A percentile compares a stretch with the other conserved stretches of the same genome.
These are phyloP conservation scores for Fragaria ananassa DNA, from an alignment of 306 rosid genomes.

Conservation along the genomic window DNA sequence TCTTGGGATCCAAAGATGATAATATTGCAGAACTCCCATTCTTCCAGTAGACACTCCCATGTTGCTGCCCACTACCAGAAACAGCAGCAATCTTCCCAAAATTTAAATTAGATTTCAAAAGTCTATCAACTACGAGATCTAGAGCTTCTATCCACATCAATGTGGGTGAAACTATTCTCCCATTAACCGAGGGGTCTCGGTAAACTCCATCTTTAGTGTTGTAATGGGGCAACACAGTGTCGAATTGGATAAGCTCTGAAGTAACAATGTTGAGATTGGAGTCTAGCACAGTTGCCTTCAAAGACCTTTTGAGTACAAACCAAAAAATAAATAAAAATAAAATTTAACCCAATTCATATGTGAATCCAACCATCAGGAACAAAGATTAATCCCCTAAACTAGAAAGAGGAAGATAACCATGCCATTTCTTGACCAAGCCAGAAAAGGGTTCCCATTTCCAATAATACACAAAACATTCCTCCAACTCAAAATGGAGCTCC, in stretches of 20 bases:
- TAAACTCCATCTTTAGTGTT: constrained; percentile 86
- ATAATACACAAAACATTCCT: neutral
- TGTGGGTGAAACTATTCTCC: constrained; percentile 92
- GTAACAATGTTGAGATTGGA: constrained; percentile 62
- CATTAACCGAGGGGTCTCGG: constrained; percentile 58
- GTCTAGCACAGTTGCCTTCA: constrained; percentile 88
- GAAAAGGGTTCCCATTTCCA: neutral
- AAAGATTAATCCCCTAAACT: neutral
- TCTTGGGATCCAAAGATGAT: constrained; percentile 62
- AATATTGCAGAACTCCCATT: constrained; percentile 56
- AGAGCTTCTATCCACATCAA: constrained; percentile 97
- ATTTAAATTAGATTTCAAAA: constrained; percentile 55
- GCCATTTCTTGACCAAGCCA: neutral
- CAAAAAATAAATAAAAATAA: neutral
- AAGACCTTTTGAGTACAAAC: constrained; percentile 51
- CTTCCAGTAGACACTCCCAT: constrained; percentile 96
- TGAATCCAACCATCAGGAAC: neutral
- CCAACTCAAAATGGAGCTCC: neutral
- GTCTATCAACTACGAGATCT: constrained; percentile 68
- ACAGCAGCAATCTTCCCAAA: constrained; percentile 63
- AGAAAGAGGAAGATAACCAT: neutral
- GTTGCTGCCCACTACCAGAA: constrained; percentile 97
- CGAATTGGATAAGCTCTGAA: constrained; percentile 75
- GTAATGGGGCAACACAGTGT: constrained; percentile 82
- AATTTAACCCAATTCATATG: constrained; percentile 13